phyloP scores from a whole-genome alignment of 1,139 yeast genomes.

The Arxiozyma slooffiae region DNA sequence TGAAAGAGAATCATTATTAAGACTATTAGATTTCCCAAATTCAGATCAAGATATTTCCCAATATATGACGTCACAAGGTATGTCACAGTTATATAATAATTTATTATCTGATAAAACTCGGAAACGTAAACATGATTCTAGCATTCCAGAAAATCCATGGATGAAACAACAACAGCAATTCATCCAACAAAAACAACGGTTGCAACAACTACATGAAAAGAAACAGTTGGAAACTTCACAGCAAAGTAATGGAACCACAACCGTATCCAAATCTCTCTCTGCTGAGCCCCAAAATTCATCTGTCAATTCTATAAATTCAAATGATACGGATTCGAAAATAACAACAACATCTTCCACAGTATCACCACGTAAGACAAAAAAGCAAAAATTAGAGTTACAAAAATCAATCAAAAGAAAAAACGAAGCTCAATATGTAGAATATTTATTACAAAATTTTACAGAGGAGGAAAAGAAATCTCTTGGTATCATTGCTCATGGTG shows the following conservation, averaged over 20 bases:
- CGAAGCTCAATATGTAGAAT: constrained; percentile 29
- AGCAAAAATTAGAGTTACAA: constrained; percentile 28
- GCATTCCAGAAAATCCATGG: constrained; percentile 42
- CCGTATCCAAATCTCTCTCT: not conserved
- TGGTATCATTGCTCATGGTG: constrained; percentile 77
- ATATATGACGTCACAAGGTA: constrained; percentile 78
- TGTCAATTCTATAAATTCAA: not conserved
- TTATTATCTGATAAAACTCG: constrained; percentile 70
- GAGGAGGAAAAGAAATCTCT: constrained; percentile 76
- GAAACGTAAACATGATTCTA: constrained; percentile 38
- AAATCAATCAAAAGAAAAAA: constrained; percentile 26
- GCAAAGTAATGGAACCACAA: not conserved
- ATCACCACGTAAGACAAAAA: constrained; percentile 27
- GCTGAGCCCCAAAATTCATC: constrained; percentile 2
- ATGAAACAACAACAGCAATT: constrained; percentile 34
- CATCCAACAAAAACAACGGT: constrained; percentile 31
- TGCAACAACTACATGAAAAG: constrained; percentile 39
- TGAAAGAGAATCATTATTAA: constrained; percentile 72
- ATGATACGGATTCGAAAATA: constrained; percentile 1
- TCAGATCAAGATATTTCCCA: constrained; percentile 66
- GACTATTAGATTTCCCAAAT: constrained; percentile 73
- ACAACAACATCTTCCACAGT: not conserved
- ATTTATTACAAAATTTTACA: constrained; percentile 45
- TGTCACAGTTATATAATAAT: constrained; percentile 74
- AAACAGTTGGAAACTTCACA: constrained; percentile 19